phyloP scores from a whole-genome alignment of 192 early-diverging fungal genomes.

The Coemansia sp. region DNA sequence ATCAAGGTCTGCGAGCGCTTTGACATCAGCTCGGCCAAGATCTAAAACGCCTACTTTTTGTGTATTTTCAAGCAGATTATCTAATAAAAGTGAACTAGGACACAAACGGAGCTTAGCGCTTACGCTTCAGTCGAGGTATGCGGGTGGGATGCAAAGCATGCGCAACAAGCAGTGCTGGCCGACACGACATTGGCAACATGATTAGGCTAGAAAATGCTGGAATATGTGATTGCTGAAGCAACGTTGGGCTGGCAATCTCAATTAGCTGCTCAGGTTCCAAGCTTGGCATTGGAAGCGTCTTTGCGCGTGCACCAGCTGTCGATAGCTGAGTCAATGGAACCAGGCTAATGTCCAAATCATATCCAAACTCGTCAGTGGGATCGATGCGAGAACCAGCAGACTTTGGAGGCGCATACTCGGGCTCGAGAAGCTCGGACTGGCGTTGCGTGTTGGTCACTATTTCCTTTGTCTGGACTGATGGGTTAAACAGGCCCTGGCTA shows the following conservation, averaged over 20 bases:
- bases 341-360: slow-evolving; percentile 31
- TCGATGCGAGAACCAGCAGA: slow-evolving; percentile 6
- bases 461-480: background rate
- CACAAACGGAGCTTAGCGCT: slow-evolving; percentile 21
- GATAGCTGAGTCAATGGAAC: slow-evolving; percentile 42
- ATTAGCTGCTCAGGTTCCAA: slow-evolving; percentile 18
- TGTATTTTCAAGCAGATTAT: no score
- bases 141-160: slow-evolving; percentile 34
- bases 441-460: background rate
- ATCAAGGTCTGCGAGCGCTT: slow-evolving; percentile 80
- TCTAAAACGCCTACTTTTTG: background rate
- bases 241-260: background rate
- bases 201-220: no score
- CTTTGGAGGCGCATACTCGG: slow-evolving; percentile 39
- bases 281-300: slow-evolving; percentile 21
- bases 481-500: slow-evolving; percentile 30
- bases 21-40: slow-evolving; percentile 14
- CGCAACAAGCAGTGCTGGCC: slow-evolving; percentile 22
- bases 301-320: background rate
- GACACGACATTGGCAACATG: slow-evolving; percentile 12
- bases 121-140: slow-evolving; percentile 50
- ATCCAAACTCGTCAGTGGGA: slow-evolving; percentile 32
- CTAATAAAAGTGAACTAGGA: no score
- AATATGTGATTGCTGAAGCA: no score
- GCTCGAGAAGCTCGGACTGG: slow-evolving; percentile 16